Base-by-base conservation (phyloP, 23 red algal species). In the Chondrus crispus region DNA sequence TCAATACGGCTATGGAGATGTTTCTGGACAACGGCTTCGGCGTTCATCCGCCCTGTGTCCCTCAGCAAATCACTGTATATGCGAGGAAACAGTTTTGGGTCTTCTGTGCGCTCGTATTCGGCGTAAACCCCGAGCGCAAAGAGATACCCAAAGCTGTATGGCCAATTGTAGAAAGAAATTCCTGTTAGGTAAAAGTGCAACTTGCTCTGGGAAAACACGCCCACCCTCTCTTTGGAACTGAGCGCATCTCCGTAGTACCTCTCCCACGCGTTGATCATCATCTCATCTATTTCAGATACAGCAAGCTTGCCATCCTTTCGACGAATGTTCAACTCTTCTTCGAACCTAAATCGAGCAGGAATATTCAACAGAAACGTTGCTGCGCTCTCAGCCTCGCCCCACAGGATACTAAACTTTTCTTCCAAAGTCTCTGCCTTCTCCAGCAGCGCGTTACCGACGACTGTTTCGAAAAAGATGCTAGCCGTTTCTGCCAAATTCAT, bases 401-500 rank as follows among this genome's bases (percentile, higher is more conserved):
- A 95, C 19, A 82, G 84, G 32, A 95, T 95, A 32, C 42, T 85
- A 43, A 95, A 91, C 68, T 62, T 37, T 51, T 95, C 93, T 68
- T 84, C 79, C 6, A 50, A 45, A 33, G 58, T 90, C 57, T 66
- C 64, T 26, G 93, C 88, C 46, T 83, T 63, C 54, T 95, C 81
- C 43, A 95, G 39, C 35, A 95, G 62, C 19, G 78, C 84, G 58
- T 63, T 88, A 26, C 79, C 88, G 11, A 95, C 93, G 19, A 95
- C 93, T 12, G 93, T 95, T 33, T 95, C 93, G 32, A 95, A 95
- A 85, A 95, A 95, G 32, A 95, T 95, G 38, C 87, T 91, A 12
- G 93, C 93, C 10, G 93, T 95, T 85, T 95, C 93, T 13, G 93
- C 93, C 33, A 95, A 41, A 39, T 89, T 95, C 93, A 95, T 95